Conservation (phyloP, 2,329 filamentous ascomycete species). For the Madurella mycetomatis region DNA sequence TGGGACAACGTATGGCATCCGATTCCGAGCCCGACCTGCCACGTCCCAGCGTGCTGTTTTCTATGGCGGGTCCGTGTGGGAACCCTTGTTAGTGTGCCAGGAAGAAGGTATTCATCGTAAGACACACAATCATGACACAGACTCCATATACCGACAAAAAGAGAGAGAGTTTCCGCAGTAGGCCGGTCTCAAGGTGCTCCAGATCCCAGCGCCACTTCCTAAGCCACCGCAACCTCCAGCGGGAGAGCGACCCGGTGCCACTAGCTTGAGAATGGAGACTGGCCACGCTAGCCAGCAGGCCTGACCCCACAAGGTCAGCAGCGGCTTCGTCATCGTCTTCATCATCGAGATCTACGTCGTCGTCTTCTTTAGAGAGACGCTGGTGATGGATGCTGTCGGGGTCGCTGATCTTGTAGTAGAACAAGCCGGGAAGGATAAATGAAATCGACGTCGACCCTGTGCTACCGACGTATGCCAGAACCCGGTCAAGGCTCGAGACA, state of each 20-base stretch:
- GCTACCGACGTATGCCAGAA: conserved; percentile 90
- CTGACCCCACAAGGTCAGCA: conserved; percentile 25
- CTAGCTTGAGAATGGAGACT: conserved; percentile 42
- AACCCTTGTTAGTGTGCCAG: not conserved
- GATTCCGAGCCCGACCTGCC: no score
- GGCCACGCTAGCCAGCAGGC: conserved; percentile 42
- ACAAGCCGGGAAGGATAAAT: conserved; percentile 91
- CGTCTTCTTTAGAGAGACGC: conserved; percentile 82
- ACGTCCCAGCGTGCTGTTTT: no score
- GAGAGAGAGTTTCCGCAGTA: conserved; percentile 69
- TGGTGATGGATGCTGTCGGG: conserved; percentile 85
- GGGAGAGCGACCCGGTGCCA: conserved; percentile 32
- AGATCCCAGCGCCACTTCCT: conserved; percentile 57
- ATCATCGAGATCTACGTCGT: conserved; percentile 49
- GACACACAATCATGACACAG: conserved; percentile 82
- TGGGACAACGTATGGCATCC: no score
- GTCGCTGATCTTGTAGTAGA: conserved; percentile 97
- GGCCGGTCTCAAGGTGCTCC: conserved; percentile 58
- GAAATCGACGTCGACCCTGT: conserved; percentile 94
- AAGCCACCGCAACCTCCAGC: conserved; percentile 45
- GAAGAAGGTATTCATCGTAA: conserved; percentile 74
- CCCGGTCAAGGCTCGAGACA: conserved; percentile 81
- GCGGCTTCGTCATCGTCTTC: conserved; percentile 48
- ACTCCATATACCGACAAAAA: conserved; percentile 77
- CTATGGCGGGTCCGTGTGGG: no score